phyloP scores from a whole-genome alignment of 2,329 filamentous ascomycete genomes.

The Emergomyces pasteurianus region DNA sequence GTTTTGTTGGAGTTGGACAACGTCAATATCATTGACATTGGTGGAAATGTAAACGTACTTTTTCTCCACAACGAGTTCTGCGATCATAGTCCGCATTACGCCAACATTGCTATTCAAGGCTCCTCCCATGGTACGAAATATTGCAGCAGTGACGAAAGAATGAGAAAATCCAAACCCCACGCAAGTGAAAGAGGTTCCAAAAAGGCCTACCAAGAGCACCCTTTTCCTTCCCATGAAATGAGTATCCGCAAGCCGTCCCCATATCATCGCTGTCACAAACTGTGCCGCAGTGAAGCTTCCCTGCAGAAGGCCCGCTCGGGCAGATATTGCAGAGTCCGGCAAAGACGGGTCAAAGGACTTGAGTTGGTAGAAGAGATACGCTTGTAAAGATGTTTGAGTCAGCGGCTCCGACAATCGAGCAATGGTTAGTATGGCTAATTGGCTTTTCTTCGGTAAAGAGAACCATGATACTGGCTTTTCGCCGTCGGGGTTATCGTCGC shows the following conservation, averaged over 20 bases:
- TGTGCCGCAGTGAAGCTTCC: constrained; percentile 73
- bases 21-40: neutral
- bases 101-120: constrained; percentile 61
- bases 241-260: constrained; percentile 61
- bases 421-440: constrained; percentile 65
- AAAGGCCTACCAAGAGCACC: constrained; percentile 63
- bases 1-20: neutral
- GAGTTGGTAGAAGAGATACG: constrained; percentile 85
- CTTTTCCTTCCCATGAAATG: constrained; percentile 59
- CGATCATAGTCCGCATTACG: constrained; percentile 63
- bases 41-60: constrained; percentile 33
- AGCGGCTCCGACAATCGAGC: constrained; percentile 72
- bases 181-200: constrained; percentile 55
- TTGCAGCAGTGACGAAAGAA: constrained; percentile 49
- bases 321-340: constrained; percentile 54
- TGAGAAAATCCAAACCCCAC: constrained; percentile 58
- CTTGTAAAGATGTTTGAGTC: constrained; percentile 63
- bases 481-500: constrained; percentile 7
- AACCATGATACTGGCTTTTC: constrained; percentile 52
- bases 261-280: constrained; percentile 69
- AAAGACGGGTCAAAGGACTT: constrained; percentile 56
- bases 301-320: constrained; percentile 65
- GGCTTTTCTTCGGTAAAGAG: constrained; percentile 62
- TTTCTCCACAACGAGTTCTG: constrained; percentile 59
- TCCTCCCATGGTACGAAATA: constrained; percentile 56